These are phyloP conservation scores for Agroathelia rolfsii DNA, from an alignment of 1,284 basidiomycete species.

Conservation along the genomic window DNA sequence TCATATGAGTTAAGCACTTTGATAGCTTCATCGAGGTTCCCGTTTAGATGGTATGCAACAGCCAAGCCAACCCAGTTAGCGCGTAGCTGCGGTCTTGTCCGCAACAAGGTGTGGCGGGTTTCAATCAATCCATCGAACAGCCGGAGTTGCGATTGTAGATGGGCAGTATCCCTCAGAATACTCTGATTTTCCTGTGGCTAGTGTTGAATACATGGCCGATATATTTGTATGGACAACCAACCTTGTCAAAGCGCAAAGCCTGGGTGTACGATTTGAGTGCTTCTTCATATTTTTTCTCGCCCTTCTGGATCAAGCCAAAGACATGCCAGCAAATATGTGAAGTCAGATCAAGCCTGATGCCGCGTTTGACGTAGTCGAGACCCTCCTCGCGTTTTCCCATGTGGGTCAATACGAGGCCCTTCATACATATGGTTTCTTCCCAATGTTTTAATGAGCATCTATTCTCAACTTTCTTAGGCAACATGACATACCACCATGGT, in stretches of 20 bases:
- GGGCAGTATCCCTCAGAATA: slow-evolving; percentile 84
- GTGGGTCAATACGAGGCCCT: slow-evolving; percentile 80
- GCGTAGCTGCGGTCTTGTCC: slow-evolving; percentile 75
- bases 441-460: slow-evolving; percentile 9
- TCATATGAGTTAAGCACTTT: slow-evolving; percentile 68
- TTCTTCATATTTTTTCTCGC: slow-evolving; percentile 85
- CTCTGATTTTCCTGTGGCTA: slow-evolving; percentile 79
- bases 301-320: slow-evolving; percentile 87
- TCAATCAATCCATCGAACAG: slow-evolving; percentile 76
- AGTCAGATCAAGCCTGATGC: slow-evolving; percentile 79
- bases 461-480: slow-evolving; percentile 12
- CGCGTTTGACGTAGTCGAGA: slow-evolving; percentile 79
- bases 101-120: slow-evolving; percentile 74
- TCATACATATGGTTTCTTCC: slow-evolving; percentile 95
- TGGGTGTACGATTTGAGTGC: slow-evolving; percentile 78
- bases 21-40: slow-evolving; percentile 64
- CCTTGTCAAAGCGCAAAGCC: slow-evolving; percentile 84
- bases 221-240: slow-evolving; percentile 27
- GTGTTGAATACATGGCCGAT: slow-evolving; percentile 8
- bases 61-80: slow-evolving; percentile 89
- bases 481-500: slow-evolving; percentile 75
- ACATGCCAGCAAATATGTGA: slow-evolving; percentile 99
- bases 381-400: slow-evolving; percentile 82
- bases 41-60: slow-evolving; percentile 81
- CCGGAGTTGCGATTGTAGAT: slow-evolving; percentile 86